Evolutionary conservation across 225 moss, liverwort and hornwort species (phyloP).

Genomic region (Sphagnum contortum): DNA sequence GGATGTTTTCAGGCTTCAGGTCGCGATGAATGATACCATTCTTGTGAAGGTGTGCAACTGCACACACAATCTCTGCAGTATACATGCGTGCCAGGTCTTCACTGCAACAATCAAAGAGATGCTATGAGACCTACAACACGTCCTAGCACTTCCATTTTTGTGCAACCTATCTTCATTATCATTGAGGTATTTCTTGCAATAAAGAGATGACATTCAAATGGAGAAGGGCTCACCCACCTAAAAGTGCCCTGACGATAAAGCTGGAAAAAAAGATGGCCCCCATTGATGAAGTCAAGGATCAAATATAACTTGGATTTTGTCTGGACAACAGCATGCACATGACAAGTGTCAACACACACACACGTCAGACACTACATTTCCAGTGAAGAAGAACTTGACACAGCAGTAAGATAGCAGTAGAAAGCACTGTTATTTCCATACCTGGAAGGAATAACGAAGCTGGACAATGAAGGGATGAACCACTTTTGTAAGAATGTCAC

Average conservation of each 20-base stretch:
- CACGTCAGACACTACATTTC: background rate
- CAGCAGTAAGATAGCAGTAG: no score
- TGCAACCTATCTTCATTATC: background rate
- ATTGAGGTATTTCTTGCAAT: background rate
- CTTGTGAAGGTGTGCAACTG: conserved; percentile 79
- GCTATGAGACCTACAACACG: background rate
- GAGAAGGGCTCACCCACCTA: conserved; percentile 28
- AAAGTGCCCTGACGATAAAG: conserved; percentile 92
- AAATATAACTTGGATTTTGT: conserved; percentile 88
- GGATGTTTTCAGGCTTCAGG: conserved; percentile 96
- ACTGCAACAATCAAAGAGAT: conserved; percentile 20
- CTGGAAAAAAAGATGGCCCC: conserved; percentile 96
- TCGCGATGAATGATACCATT: conserved; percentile 95
- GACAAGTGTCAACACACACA: background rate
- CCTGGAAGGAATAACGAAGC: conserved; percentile 96
- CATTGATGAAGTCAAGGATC: conserved; percentile 93
- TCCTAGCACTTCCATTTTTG: no score
- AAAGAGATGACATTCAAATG: background rate
- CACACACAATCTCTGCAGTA: conserved; percentile 91
- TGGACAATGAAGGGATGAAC: conserved; percentile 96
- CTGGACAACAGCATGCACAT: conserved; percentile 24
- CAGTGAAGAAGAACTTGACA: background rate
- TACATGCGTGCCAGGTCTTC: conserved; percentile 87
- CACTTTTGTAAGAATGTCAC: conserved; percentile 90
- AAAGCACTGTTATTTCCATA: conserved; percentile 6